Evolutionary conservation across 495 filamentous ascomycete genomes (phyloP).

Genomic region (Hypoxylon lenormandii): DNA sequence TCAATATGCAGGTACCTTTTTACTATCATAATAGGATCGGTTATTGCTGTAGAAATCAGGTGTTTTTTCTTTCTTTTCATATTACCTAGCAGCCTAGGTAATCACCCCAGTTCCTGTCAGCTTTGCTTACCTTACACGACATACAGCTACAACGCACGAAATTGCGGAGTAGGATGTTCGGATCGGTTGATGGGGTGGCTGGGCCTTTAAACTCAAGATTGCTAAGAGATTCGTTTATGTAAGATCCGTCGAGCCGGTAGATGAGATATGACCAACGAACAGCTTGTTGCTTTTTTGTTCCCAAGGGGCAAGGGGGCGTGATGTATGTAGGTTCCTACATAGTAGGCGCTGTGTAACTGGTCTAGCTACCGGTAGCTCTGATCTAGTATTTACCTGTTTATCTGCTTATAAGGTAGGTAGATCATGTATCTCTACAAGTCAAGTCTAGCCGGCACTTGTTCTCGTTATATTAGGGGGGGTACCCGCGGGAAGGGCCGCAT

Average conservation of each 20-base stretch:
- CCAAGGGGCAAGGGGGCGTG: not conserved
- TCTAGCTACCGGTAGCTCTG: not conserved
- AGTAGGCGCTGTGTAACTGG: not conserved
- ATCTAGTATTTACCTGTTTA: not conserved
- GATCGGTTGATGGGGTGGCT: too few species aligned
- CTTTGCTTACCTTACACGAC: slow-evolving; percentile 37
- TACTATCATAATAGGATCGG: too few species aligned
- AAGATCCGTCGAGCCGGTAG: slow-evolving; percentile 17
- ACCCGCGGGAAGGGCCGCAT: slow-evolving; percentile 33
- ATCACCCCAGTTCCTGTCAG: slow-evolving; percentile 16
- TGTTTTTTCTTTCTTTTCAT: not conserved
- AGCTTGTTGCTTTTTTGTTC: too few species aligned
- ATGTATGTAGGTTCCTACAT: not conserved
- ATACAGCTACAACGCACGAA: slow-evolving; percentile 4
- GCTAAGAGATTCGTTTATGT: slow-evolving; percentile 9
- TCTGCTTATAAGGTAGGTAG: too few species aligned
- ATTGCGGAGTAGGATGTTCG: too few species aligned
- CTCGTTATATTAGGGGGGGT: not conserved
- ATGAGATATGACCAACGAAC: slow-evolving; percentile 28
- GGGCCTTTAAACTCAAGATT: too few species aligned
- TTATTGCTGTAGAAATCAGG: not conserved
- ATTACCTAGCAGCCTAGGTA: too few species aligned
- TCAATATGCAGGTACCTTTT: too few species aligned
- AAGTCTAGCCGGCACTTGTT: slow-evolving; percentile 7
- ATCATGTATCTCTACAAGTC: not conserved